Conservation (phyloP, 169 alveolate genomes). For the Perkinsus marinus region DNA sequence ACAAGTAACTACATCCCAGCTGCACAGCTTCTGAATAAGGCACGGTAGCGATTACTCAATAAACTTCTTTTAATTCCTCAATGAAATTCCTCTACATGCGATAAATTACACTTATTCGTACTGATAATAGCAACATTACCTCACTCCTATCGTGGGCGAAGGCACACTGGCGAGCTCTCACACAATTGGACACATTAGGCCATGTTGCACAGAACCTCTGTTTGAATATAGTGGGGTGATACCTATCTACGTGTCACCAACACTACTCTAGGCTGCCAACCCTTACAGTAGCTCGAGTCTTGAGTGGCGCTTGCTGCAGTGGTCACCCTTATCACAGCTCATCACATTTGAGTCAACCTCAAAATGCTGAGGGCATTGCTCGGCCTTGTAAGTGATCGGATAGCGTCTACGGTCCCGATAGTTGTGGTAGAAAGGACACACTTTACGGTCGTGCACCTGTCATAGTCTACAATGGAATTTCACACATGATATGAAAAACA, state of each 20-base stretch:
- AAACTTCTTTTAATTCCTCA: too few species aligned
- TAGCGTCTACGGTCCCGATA: conserved; percentile 21
- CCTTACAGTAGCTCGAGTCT: conserved; percentile 21
- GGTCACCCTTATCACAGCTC: conserved; percentile 23
- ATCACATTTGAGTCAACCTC: conserved; percentile 13
- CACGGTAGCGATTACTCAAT: too few species aligned
- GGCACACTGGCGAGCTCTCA: background rate
- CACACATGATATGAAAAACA: background rate
- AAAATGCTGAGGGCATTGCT: conserved; percentile 28
- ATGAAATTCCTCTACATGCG: too few species aligned
- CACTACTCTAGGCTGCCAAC: background rate
- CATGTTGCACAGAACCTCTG: conserved; percentile 40
- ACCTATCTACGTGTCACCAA: background rate
- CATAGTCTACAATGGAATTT: background rate
- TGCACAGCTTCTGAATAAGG: too few species aligned
- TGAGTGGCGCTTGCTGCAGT: conserved; percentile 23
- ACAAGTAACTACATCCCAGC: too few species aligned
- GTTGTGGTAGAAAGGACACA: conserved; percentile 29
- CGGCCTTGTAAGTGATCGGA: conserved; percentile 19
- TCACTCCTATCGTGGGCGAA: background rate
- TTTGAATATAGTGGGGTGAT: conserved; percentile 24
- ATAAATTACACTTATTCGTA: too few species aligned
- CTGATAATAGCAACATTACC: background rate
- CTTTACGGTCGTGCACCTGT: conserved; percentile 14
- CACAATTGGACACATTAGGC: conserved; percentile 1